Evolutionary conservation across 805 yeast genomes (phyloP), one percentile per base, ranked within the genome.

Genomic region (Yamadazyma olivae): DNA sequence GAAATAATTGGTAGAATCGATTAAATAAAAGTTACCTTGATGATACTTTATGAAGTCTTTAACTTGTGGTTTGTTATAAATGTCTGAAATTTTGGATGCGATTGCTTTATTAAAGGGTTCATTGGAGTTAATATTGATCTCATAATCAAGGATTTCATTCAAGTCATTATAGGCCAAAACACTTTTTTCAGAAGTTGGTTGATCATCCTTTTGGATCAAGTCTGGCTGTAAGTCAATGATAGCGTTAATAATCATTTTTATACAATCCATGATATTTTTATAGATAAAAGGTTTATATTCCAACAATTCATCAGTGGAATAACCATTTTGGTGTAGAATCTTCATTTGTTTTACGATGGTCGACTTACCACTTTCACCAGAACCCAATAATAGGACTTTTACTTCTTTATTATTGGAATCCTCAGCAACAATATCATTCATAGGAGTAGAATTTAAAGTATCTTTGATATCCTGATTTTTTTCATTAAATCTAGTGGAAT

Each of bases 301-400:
- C 36, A 69, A 64, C 18, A 83, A 59, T 55, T 89, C 97, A 31
- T 82, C 81, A 57, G 79, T 64, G 35, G 80, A 59, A 53, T 79
- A 83, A 6, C 90, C 90, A 46, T 77, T 70, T 52, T 81, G 84
- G 53, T 83, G 87, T 33, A 83, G 64, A 40, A 83, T 83, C 53
- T 83, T 83, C 79, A 85, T 85, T 57, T 84, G 95, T 56, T 83
- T 85, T 35, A 85, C 75, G 35, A 84, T 79, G 13, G 95, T 84
- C 6, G 89, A 80, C 53, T 84, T 85, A 4, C 95, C 95, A 43
- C 81, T 71, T 53, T 84, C 95, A 12, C 98, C 99, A 0, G 96
- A 84, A 4, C 99, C 93, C 32, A 84, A 61, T 22, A 90, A 67
- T 24, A 90, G 66, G 31, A 90, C 80, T 56, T 89, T 89, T 36